Percentiles rank a stretch among this genome's conserved stretches.
These are phyloP conservation scores for Boehmeria nivea DNA, from an alignment of 306 rosid species.

Conservation along the genomic window DNA sequence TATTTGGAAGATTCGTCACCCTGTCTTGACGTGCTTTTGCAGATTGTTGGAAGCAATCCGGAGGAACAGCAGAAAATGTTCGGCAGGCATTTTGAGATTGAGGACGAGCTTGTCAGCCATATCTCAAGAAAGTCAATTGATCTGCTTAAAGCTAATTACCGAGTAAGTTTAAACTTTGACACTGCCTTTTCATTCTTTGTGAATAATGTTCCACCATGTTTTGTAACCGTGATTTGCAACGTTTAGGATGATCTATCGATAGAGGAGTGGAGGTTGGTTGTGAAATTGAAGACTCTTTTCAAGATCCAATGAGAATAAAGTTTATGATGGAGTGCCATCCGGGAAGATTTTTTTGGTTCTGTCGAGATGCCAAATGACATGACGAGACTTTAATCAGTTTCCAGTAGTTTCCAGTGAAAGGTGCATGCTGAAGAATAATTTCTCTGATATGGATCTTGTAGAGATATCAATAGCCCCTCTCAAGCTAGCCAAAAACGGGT, in stretches of 20 bases:
- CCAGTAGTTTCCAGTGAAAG: too few relatives aligned
- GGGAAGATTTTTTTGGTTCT: too few relatives aligned
- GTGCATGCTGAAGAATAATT: too few relatives aligned
- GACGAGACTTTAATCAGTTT: too few relatives aligned
- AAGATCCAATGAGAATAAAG: constrained; percentile 48
- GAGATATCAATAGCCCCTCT: too few relatives aligned
- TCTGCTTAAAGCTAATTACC: constrained; percentile 66
- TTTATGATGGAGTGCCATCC: too few relatives aligned
- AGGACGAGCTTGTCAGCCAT: constrained; percentile 92
- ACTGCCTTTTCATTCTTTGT: background rate
- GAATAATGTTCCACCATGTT: background rate
- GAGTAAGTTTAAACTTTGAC: constrained; percentile 45
- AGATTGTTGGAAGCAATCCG: constrained; percentile 68
- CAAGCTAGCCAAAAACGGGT: background rate
- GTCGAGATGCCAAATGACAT: too few relatives aligned
- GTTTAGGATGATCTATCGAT: constrained; percentile 61
- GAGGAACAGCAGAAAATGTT: constrained; percentile 96
- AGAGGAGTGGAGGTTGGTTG: constrained; percentile 82
- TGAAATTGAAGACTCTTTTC: constrained; percentile 75
- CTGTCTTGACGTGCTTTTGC: constrained; percentile 20
- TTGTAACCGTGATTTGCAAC: constrained; percentile 7
- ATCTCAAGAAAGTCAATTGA: constrained; percentile 85
- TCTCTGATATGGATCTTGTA: too few relatives aligned
- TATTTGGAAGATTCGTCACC: background rate
- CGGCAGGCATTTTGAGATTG: constrained; percentile 91